Percentiles rank a stretch among this genome's conserved stretches.
These are phyloP conservation scores for Clarireedia paspali DNA, from an alignment of 2,329 filamentous ascomycete genomes.

Conservation along the genomic window DNA sequence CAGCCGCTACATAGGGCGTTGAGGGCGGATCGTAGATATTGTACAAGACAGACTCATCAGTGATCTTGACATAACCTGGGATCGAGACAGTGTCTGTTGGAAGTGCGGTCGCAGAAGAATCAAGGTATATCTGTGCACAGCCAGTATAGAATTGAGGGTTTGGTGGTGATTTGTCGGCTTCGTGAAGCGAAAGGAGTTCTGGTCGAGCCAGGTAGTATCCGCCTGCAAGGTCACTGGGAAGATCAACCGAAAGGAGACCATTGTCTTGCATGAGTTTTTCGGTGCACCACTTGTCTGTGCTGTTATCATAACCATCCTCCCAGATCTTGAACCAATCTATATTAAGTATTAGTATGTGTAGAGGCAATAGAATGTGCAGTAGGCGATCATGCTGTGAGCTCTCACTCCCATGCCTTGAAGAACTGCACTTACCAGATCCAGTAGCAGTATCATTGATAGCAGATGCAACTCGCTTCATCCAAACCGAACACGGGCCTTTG, in stretches of 20 bases:
- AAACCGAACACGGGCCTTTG: slow-evolving; percentile 64
- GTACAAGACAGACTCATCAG: slow-evolving; percentile 50
- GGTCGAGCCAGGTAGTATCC: slow-evolving; percentile 67
- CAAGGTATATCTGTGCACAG: slow-evolving; percentile 63
- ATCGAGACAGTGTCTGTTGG: slow-evolving; percentile 52
- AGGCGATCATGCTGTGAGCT: too few species aligned
- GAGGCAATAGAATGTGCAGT: too few species aligned
- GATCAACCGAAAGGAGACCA: slow-evolving; percentile 53
- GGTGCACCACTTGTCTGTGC: slow-evolving; percentile 57
- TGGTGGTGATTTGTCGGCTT: slow-evolving; percentile 41
- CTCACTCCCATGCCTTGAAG: not conserved
- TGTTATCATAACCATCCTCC: slow-evolving; percentile 56
- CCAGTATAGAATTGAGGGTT: slow-evolving; percentile 68
- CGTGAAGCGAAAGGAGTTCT: slow-evolving; percentile 62
- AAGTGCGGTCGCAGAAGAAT: slow-evolving; percentile 39
- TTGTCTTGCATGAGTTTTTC: slow-evolving; percentile 58
- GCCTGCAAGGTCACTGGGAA: slow-evolving; percentile 52
- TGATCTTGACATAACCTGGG: slow-evolving; percentile 53
- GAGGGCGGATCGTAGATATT: slow-evolving; percentile 53
- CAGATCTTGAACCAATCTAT: slow-evolving; percentile 67
- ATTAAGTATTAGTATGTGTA: not conserved
- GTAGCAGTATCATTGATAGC: slow-evolving; percentile 44
- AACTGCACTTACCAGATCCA: slow-evolving; percentile 42
- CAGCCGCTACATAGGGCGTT: slow-evolving; percentile 48
- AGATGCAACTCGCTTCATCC: slow-evolving; percentile 61